Percentiles rank a stretch among this genome's conserved stretches.
phyloP scores from a whole-genome alignment of 2,329 filamentous ascomycete species.

The Diaporthe helianthi region DNA sequence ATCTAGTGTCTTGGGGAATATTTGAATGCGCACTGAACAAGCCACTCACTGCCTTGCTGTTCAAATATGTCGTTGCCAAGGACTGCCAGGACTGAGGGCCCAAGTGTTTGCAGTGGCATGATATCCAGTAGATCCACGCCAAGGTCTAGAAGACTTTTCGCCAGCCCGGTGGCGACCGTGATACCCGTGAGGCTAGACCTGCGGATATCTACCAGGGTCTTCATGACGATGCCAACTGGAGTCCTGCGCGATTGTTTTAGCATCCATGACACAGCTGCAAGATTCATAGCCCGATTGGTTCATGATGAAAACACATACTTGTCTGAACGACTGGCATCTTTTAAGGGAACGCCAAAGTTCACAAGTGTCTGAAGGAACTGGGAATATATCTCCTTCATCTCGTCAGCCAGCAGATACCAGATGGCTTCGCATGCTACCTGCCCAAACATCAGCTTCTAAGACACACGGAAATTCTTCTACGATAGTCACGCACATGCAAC shows the following conservation, averaged over 20 bases:
- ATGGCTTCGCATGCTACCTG: neutral
- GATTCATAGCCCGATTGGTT: neutral
- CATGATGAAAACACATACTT: neutral
- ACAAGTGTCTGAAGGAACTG: conserved; percentile 10
- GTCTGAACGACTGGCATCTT: neutral
- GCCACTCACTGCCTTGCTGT: neutral
- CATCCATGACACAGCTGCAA: neutral
- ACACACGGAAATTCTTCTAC: neutral
- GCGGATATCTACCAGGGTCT: neutral
- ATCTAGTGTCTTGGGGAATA: neutral
- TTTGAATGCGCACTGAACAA: neutral
- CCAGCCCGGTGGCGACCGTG: neutral
- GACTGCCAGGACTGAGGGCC: neutral
- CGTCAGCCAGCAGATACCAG: neutral
- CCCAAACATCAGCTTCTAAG: neutral
- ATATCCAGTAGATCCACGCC: neutral
- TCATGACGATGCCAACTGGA: neutral
- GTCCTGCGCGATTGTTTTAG: neutral
- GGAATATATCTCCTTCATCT: neutral
- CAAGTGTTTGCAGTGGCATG: neutral
- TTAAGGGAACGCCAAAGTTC: neutral
- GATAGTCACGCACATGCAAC: neutral
- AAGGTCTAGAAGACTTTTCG: neutral
- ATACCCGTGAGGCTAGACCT: neutral
- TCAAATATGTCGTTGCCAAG: neutral